phyloP scores from a whole-genome alignment of 2,329 filamentous ascomycete species.

The Ophiostoma sp. region DNA sequence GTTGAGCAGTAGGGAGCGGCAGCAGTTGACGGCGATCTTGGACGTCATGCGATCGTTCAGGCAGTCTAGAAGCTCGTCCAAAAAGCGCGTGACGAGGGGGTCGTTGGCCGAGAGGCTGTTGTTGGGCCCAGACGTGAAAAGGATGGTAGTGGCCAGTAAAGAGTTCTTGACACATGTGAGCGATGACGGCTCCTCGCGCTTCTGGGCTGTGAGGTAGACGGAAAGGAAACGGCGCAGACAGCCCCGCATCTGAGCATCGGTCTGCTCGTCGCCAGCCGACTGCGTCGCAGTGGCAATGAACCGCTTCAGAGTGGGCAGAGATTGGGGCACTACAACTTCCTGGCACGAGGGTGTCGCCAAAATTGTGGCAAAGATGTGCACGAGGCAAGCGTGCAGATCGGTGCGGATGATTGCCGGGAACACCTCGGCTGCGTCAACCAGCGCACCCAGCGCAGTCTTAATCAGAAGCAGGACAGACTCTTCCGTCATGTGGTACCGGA shows the following conservation, averaged over 20 bases:
- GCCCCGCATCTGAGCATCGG: conserved; percentile 56
- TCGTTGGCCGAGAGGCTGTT: conserved; percentile 70
- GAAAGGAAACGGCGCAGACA: conserved; percentile 77
- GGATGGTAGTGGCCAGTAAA: conserved; percentile 78
- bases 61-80: conserved; percentile 80
- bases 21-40: conserved; percentile 84
- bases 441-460: conserved; percentile 71
- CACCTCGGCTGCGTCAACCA: conserved; percentile 90
- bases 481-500: conserved; percentile 66
- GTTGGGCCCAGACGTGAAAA: conserved; percentile 75
- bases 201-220: conserved; percentile 71
- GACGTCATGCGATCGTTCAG: conserved; percentile 74
- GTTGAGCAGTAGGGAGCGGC: conserved; percentile 73
- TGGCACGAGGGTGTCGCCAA: conserved; percentile 84
- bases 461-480: conserved; percentile 82
- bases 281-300: conserved; percentile 73
- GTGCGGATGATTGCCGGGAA: conserved; percentile 96
- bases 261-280: conserved; percentile 43
- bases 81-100: conserved; percentile 64
- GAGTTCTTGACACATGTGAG: conserved; percentile 89
- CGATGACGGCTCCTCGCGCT: conserved; percentile 66
- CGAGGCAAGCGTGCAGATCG: conserved; percentile 90
- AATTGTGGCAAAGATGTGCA: conserved; percentile 94
- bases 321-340: conserved; percentile 79
- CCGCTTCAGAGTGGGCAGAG: conserved; percentile 83